These are phyloP conservation scores for Colletotrichum tropicale DNA, from an alignment of 2,329 filamentous ascomycete genomes.

Conservation along the genomic window DNA sequence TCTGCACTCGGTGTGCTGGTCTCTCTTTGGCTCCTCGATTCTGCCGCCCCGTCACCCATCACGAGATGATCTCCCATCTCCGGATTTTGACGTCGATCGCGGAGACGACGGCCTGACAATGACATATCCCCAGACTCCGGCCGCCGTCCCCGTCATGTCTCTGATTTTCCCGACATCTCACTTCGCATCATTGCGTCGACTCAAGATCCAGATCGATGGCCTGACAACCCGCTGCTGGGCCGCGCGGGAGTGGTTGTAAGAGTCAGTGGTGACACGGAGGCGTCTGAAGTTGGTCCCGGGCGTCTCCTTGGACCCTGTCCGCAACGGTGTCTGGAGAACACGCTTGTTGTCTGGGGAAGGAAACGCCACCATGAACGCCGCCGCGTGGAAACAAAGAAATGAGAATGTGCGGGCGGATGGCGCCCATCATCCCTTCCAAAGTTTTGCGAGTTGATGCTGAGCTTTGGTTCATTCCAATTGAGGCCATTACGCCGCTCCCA, in stretches of 20 bases:
- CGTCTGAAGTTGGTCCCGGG: slow-evolving; percentile 1
- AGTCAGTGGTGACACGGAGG: slow-evolving; percentile 13
- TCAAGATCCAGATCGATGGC: neutral
- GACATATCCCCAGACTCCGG: neutral
- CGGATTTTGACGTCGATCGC: neutral
- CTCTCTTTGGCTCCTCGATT: neutral
- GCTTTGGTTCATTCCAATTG: neutral
- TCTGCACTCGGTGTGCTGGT: neutral
- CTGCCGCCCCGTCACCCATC: neutral
- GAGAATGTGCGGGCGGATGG: neutral
- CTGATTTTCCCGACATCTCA: neutral
- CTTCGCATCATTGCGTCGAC: neutral
- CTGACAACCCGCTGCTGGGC: neutral
- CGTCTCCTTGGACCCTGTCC: neutral
- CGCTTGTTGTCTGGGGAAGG: slow-evolving; percentile 3
- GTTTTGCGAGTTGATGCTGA: neutral
- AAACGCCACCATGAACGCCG: slow-evolving; percentile 3
- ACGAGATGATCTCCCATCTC: slow-evolving; percentile 6
- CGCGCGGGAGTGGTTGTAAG: neutral
- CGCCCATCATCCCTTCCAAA: neutral
- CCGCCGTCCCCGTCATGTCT: neutral
- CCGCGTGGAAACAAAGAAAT: slow-evolving; percentile 6
- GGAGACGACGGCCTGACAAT: neutral
- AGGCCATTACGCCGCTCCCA: slow-evolving; percentile 9
- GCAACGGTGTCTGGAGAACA: neutral